These are phyloP conservation scores for Pythium monospermum DNA, from an alignment of 352 stramenopile species.

Conservation along the genomic window DNA sequence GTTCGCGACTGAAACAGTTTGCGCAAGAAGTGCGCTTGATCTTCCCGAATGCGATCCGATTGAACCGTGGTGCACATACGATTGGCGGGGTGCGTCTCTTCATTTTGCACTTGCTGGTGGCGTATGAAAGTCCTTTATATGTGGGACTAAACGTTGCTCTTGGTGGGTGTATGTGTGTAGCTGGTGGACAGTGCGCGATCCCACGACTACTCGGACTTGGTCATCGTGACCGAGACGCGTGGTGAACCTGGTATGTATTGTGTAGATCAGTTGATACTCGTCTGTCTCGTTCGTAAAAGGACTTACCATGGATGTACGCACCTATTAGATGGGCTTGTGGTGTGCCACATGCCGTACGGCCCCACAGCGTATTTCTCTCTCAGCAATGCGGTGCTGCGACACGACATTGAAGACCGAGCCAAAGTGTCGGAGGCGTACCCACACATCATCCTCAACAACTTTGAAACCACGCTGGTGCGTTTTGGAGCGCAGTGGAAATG, in stretches of 20 bases:
- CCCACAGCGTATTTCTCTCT: constrained; percentile 99
- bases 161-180: too few species aligned
- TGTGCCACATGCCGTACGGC: constrained; percentile 98
- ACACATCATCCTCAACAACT: constrained; percentile 97
- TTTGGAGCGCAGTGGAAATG: neutral
- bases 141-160: too few species aligned
- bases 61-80: constrained; percentile 97
- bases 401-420: constrained; percentile 97
- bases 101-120: neutral
- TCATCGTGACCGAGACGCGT: constrained; percentile 98
- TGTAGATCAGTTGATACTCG: too few species aligned
- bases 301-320: too few species aligned
- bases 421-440: constrained; percentile 92
- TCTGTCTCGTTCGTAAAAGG: too few species aligned
- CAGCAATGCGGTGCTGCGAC: constrained; percentile 94
- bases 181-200: constrained; percentile 95
- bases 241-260: constrained; percentile 89
- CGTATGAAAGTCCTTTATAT: too few species aligned
- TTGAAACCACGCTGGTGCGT: constrained; percentile 87
- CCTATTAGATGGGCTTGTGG: constrained; percentile 95
- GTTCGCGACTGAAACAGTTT: constrained; percentile 98
- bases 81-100: constrained; percentile 71
- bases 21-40: constrained; percentile 99
- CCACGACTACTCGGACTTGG: constrained; percentile 97
- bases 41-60: constrained; percentile 96